Percentiles rank a stretch among this genome's conserved stretches.
phyloP scores from a whole-genome alignment of 1,139 yeast genomes.

The Geotrichum aggregatum region DNA sequence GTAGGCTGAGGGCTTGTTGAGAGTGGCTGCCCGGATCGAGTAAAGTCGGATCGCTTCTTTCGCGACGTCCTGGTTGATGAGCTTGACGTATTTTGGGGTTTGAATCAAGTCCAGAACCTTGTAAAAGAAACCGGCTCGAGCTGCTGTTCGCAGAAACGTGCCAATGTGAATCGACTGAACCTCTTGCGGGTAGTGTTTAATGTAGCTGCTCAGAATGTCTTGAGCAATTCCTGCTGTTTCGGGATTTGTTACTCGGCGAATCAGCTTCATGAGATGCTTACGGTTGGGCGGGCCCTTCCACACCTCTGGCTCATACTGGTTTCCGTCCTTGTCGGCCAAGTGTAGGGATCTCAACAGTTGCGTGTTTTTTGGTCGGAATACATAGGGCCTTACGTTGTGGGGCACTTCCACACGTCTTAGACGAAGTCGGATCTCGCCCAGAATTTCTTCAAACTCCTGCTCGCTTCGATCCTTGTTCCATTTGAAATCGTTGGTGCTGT shows the following conservation, averaged over 20 bases:
- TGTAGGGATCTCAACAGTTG: constrained; percentile 13
- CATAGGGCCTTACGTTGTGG: constrained; percentile 14
- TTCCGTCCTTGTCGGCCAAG: constrained; percentile 21
- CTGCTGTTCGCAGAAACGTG: constrained; percentile 18
- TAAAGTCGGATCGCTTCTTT: constrained; percentile 17
- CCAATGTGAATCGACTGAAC: constrained; percentile 16
- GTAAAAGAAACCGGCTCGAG: constrained; percentile 17
- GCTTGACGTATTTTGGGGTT: constrained; percentile 1
- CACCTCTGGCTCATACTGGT: constrained; percentile 12
- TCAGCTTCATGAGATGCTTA: constrained; percentile 17
- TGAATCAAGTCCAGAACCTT: constrained; percentile 16
- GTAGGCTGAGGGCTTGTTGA: constrained; percentile 12
- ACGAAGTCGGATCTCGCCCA: constrained; percentile 19
- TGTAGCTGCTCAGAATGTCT: constrained; percentile 15
- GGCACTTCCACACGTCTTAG: constrained; percentile 20
- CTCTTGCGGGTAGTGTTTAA: constrained; percentile 18
- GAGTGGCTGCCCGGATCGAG: constrained; percentile 20
- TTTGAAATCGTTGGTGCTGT: constrained; percentile 8
- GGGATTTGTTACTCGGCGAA: constrained; percentile 13
- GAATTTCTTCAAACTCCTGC: constrained; percentile 13
- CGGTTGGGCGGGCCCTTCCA: constrained; percentile 20
- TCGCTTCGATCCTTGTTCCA: constrained; percentile 12
- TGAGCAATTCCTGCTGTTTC: constrained; percentile 12
- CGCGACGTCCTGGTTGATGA: constrained; percentile 12
- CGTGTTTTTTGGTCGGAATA: constrained; percentile 21